Conservation (phyloP, 2,329 filamentous ascomycete species). For the Trichoderma sp. region DNA sequence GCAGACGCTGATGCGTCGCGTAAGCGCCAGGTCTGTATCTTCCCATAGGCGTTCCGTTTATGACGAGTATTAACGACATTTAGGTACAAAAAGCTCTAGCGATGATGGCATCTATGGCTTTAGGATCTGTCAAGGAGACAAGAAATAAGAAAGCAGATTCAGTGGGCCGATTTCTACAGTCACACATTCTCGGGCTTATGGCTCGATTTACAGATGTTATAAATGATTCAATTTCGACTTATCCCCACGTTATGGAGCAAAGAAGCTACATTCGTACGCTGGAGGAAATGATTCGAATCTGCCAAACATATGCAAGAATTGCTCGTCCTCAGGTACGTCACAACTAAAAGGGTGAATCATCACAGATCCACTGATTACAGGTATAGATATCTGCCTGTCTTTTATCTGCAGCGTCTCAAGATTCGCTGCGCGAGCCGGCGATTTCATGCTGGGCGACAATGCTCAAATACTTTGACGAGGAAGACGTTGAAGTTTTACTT, state of each 20-base stretch:
- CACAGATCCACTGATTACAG: not conserved
- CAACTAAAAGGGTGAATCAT: not conserved
- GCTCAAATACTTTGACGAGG: slow-evolving; percentile 69
- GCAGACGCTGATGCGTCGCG: slow-evolving; percentile 63
- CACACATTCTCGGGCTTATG: slow-evolving; percentile 83
- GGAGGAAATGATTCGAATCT: slow-evolving; percentile 80
- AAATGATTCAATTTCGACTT: slow-evolving; percentile 60
- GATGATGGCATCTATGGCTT: slow-evolving; percentile 44
- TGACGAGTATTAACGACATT: slow-evolving; percentile 27
- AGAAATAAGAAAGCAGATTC: slow-evolving; percentile 54
- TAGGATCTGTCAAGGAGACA: slow-evolving; percentile 40
- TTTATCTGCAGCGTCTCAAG: slow-evolving; percentile 74
- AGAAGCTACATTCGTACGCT: slow-evolving; percentile 77
- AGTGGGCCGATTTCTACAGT: slow-evolving; percentile 74
- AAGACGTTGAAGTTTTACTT: slow-evolving; percentile 75
- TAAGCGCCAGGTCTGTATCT: slow-evolving; percentile 54
- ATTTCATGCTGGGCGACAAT: slow-evolving; percentile 84
- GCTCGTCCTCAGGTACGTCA: slow-evolving; percentile 76
- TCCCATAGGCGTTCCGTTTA: too few relatives aligned
- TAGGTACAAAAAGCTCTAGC: slow-evolving; percentile 50
- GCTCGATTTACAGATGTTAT: slow-evolving; percentile 76
- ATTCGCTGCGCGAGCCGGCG: slow-evolving; percentile 71
- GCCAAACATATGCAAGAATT: slow-evolving; percentile 68
- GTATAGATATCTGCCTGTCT: slow-evolving; percentile 84
- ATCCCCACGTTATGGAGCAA: slow-evolving; percentile 64